Evolutionary conservation across 352 stramenopile genomes (phyloP).

Genomic region (Pythium aristosporum): DNA sequence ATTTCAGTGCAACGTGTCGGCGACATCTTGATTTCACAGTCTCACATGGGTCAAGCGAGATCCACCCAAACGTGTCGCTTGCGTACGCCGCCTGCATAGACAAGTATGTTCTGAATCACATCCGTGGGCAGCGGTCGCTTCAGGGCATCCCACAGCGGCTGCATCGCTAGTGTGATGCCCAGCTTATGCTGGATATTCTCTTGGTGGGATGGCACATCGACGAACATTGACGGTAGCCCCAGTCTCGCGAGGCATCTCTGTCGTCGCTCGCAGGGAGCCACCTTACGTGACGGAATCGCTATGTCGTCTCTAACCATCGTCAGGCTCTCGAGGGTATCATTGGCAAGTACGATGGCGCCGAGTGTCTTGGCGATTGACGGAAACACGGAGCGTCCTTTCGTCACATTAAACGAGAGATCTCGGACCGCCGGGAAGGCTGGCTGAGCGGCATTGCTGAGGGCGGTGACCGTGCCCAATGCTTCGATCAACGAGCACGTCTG

Average conservation of each 20-base stretch:
- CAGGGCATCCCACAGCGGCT: neutral
- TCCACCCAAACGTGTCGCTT: conserved; percentile 16
- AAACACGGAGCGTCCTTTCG: conserved; percentile 1
- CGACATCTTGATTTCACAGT: neutral
- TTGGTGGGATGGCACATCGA: neutral
- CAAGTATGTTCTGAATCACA: neutral
- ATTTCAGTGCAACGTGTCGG: neutral
- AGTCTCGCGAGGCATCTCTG: conserved; percentile 1
- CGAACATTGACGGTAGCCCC: neutral
- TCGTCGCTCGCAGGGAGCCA: neutral
- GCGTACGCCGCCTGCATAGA: neutral
- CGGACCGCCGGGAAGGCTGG: neutral
- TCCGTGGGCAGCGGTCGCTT: conserved; percentile 1
- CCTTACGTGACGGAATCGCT: neutral
- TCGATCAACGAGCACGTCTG: conserved; percentile 13
- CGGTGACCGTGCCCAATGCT: neutral
- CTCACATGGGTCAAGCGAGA: neutral
- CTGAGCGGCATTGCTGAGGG: neutral
- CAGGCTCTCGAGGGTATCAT: neutral
- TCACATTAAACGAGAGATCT: conserved; percentile 14
- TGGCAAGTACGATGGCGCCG: neutral
- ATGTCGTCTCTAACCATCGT: conserved; percentile 11
- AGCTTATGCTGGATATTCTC: neutral
- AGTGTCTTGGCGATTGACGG: conserved; percentile 3
- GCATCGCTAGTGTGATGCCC: neutral